phyloP scores from a whole-genome alignment of 2,329 filamentous ascomycete species.

The Graphilbum sp. region DNA sequence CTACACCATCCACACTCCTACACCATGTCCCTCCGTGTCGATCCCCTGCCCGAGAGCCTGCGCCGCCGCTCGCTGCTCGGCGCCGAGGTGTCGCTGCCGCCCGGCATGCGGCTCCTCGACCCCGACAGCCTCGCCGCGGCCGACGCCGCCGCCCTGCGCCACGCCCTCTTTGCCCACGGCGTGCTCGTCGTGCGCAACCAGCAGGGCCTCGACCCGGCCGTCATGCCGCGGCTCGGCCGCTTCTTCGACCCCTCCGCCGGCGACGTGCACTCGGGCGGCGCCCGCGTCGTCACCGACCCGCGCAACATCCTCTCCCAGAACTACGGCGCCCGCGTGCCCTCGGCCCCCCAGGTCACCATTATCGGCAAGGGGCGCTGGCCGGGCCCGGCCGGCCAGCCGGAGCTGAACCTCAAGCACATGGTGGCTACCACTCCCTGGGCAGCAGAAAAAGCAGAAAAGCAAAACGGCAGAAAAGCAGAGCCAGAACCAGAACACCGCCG shows the following conservation, averaged over 20 bases:
- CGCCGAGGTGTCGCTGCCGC: conserved; percentile 6
- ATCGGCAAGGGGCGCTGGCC: conserved; percentile 6
- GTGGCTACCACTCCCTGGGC: too few species aligned
- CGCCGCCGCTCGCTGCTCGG: conserved; percentile 7
- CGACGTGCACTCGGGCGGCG: conserved; percentile 8
- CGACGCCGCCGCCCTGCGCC: conserved; percentile 4
- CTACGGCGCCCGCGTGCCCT: conserved; percentile 5
- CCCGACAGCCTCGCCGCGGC: conserved; percentile 1
- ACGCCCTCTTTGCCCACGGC: conserved; percentile 7
- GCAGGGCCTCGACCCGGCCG: conserved; percentile 3
- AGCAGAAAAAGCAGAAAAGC: too few species aligned
- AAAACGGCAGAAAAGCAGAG: too few species aligned
- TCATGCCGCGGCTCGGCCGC: conserved; percentile 5
- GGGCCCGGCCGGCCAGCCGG: too few species aligned
- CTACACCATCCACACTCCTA: too few species aligned
- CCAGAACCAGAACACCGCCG: too few species aligned
- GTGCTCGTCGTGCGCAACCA: conserved; percentile 9
- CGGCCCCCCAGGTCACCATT: conserved; percentile 7
- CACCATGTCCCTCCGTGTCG: conserved; percentile 7
- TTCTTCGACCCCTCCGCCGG: conserved; percentile 7
- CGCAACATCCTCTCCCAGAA: conserved; percentile 8
- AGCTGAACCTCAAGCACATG: too few species aligned
- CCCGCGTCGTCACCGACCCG: conserved; percentile 8
- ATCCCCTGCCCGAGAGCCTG: conserved; percentile 4
- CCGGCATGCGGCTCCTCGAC: conserved; percentile 1